Percentiles rank a stretch among this genome's conserved stretches.
These are phyloP conservation scores for Sclerotinia glacialis DNA, from an alignment of 2,329 filamentous ascomycete genomes.

Conservation along the genomic window DNA sequence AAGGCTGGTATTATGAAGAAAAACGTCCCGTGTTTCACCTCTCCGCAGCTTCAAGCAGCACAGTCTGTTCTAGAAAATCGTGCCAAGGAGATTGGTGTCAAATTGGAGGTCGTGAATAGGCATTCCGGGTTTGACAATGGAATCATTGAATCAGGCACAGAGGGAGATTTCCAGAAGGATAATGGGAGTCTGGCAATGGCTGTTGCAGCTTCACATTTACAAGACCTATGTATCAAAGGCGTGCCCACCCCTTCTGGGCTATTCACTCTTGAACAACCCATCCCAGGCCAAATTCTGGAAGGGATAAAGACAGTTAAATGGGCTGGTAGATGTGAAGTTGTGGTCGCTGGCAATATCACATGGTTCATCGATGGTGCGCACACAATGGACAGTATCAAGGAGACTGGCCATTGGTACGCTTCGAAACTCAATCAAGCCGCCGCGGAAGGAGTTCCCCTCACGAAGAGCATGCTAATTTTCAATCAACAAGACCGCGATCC, in stretches of 20 bases:
- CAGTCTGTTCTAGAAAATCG: conserved; percentile 58
- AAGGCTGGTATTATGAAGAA: conserved; percentile 84
- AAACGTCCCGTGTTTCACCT: conserved; percentile 61
- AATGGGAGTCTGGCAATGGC: conserved; percentile 58
- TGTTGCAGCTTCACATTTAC: conserved; percentile 53
- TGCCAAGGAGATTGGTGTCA: conserved; percentile 44
- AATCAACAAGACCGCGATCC: conserved; percentile 90
- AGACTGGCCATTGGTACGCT: conserved; percentile 79
- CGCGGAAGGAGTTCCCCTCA: conserved; percentile 12
- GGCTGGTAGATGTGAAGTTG: conserved; percentile 72
- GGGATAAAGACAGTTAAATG: conserved; percentile 74
- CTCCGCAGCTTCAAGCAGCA: conserved; percentile 54
- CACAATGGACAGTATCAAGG: conserved; percentile 81
- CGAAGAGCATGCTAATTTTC: conserved; percentile 65
- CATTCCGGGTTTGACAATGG: conserved; percentile 45
- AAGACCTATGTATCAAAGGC: conserved; percentile 40
- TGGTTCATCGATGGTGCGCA: conserved; percentile 97
- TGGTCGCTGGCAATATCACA: conserved; percentile 54
- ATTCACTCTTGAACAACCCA: neutral
- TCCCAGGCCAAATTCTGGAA: conserved; percentile 63
- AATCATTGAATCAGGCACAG: conserved; percentile 46
- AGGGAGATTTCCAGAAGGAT: conserved; percentile 54
- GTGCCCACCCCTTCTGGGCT: conserved; percentile 9
- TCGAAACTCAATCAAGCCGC: conserved; percentile 38
- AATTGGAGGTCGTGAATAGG: conserved; percentile 32